Conservation (phyloP, 164 flowering plant genomes). For the Vitis rotundifolia region DNA sequence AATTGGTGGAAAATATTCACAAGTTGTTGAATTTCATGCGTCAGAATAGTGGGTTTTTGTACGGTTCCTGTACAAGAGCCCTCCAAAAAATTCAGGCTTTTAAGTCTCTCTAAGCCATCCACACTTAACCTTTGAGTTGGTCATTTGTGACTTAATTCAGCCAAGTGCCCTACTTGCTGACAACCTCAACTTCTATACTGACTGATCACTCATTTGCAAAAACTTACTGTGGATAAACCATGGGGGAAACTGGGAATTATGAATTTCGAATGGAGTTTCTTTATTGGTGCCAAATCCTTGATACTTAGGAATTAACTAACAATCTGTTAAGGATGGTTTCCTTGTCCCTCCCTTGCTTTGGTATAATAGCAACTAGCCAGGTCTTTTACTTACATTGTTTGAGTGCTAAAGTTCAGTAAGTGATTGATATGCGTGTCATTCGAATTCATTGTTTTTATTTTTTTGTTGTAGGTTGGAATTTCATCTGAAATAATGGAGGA, state of each 20-base stretch:
- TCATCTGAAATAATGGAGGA: conserved; percentile 49
- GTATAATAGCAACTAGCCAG: no score
- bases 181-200: background rate
- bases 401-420: background rate
- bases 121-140: background rate
- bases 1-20: background rate
- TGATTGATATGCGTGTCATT: background rate
- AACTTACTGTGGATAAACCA: no score
- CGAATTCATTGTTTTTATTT: background rate
- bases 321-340: background rate
- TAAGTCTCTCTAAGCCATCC: background rate
- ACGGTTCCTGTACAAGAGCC: background rate
- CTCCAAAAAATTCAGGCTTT: background rate
- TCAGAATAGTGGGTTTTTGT: background rate
- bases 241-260: no score
- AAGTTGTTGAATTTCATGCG: background rate
- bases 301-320: background rate
- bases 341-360: no score
- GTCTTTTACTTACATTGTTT: background rate
- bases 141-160: background rate
- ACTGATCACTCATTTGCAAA: no score
- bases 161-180: background rate
- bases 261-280: no score
- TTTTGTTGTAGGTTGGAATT: conserved; percentile 33
- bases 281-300: background rate